Base-by-base conservation (phyloP, 805 yeast species). In the Komagataella phaffii region DNA sequence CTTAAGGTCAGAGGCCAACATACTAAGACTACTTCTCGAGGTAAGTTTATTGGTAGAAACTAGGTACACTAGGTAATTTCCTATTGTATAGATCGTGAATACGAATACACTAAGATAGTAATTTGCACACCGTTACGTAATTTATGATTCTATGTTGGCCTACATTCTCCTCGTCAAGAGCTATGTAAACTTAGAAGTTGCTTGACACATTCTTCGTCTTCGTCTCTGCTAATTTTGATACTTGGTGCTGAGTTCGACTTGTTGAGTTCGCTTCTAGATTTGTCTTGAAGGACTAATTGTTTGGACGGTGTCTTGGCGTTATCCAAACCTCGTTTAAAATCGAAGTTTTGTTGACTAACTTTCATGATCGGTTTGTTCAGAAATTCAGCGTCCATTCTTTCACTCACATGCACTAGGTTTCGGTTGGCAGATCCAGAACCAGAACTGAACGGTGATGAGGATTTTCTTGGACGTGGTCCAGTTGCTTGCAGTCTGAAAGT, bases 1-100 rank as follows among this genome's bases (percentile, higher is more conserved):
- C 81, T 93, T 75, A 93, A 93, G 83, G 99, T 95, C 77, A 89
- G 99, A 85, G 99, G 99, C 81, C 99, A 93, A 83, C 99, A 93
- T 83, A 93, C 99, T 85, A 93, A 93, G 87, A 91, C 99, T 75
- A 93, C 99, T 69, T 95, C 97, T 76, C 89, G 99, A 70, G 83
- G 83, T 68, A 77, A 74, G 78, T 73, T 73, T 64, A 69, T 73
- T 54, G 48, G 52, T 53, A 45, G 44, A 43, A 49, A 49, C 46
- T 18, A 19, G 23, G 23, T 45, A 14, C 2, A 49, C 46, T 18
- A 19, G 23, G 23, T 45, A 14, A 14, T 18, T 8, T 45, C 12
- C 19, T 18, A 12, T 45, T 45, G 23, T 45, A 18, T 45, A 18
- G 46, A 8, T 18, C 3, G 17, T 17, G 23, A 18, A 19, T 45